Evolutionary conservation across 139 green algal genomes (phyloP), one percentile per base, ranked within the genome.

Genomic region (Chlamydomonas sp.): DNA sequence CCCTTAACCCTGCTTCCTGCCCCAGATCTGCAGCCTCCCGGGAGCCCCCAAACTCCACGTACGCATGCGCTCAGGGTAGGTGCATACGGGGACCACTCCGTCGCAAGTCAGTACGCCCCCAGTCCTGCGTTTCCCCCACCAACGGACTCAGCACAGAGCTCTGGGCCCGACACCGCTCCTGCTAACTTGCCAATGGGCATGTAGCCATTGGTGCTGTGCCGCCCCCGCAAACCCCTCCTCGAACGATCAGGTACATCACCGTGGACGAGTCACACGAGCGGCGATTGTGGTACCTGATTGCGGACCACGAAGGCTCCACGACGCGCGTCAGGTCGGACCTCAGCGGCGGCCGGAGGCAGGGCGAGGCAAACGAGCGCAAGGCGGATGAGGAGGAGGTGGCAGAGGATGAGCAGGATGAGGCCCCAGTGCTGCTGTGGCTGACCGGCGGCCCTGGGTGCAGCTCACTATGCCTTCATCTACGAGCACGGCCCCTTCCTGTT

Each of bases 401-500:
- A 49, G 31, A 49, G 31, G 31, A 49, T 49, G 31, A 49, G 31
- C 31, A 49, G 31, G 31, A 49, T 49, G 31, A 49, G 31, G 58
- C 88, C 68, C 88, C 89, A 14, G 83, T 94, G 58, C 4, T 94
- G 49, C 79, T 94, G 76, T 94, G 92, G 91, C 80, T 94, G 75
- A 94, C 91, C 2, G 91, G 91, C 16, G 90, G 90, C 1, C 85
- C 89, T 1, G 89, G 89, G 60, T 95, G 92, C 90, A 92, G 82
- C 80, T 91, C 87, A 59, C 78, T 95, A 94, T 68, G 95, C 93
- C 9, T 93, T 96, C 83, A 89, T 96, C 0, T 94, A 96, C 18
- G 95, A 96, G 88, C 91, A 96, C 63, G 94, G 95, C 0, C 94
- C 95, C 10, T 96, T 96, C 89, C 89, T 49, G 6, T 93, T 94